Evolutionary conservation across 352 stramenopile genomes (phyloP), one percentile per base, ranked within the genome.

Genomic region (Globisporangium irregulare): DNA sequence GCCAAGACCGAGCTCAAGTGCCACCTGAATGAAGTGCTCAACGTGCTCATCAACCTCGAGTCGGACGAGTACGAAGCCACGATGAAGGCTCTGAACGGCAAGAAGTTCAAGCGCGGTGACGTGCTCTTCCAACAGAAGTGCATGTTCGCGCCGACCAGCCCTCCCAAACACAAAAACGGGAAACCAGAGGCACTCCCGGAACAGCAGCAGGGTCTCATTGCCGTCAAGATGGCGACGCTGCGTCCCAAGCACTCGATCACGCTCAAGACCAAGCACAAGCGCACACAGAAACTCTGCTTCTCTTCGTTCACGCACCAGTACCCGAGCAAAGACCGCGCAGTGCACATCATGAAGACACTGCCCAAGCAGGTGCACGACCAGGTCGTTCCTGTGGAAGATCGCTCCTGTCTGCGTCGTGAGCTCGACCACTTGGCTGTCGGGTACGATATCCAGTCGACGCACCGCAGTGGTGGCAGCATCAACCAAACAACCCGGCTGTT

Each of bases 11-110:
- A 84, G 70, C 68, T 91, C 20, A 70, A 66, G 0, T 89, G 78
- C 64, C 81, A 89, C 66, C 55, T 91, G 58, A 89, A 91, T 51
- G 83, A 91, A 32, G 78, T 84, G 24, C 64, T 90, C 41, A 90
- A 79, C 58, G 80, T 90, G 56, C 51, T 90, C 41, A 54, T 85
- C 14, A 73, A 84, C 41, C 72, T 73, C 29, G 71, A 88, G 20
- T 79, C 80, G 55, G 58, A 72, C 20, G 69, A 68, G 34, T 88
- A 85, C 51, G 72, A 83, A 34, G 68, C 73, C 25, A 82, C 80
- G 10, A 87, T 89, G 80, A 69, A 77, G 59, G 67, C 78, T 36
- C 55, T 91, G 20, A 80, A 72, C 53, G 82, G 79, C 9, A 79
- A 78, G 36, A 76, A 78, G 25, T 87, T 90, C 70, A 79, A 79